These are phyloP conservation scores for Mucor lusitanicus DNA, from an alignment of 371 early-diverging fungal species.

Conservation along the genomic window DNA sequence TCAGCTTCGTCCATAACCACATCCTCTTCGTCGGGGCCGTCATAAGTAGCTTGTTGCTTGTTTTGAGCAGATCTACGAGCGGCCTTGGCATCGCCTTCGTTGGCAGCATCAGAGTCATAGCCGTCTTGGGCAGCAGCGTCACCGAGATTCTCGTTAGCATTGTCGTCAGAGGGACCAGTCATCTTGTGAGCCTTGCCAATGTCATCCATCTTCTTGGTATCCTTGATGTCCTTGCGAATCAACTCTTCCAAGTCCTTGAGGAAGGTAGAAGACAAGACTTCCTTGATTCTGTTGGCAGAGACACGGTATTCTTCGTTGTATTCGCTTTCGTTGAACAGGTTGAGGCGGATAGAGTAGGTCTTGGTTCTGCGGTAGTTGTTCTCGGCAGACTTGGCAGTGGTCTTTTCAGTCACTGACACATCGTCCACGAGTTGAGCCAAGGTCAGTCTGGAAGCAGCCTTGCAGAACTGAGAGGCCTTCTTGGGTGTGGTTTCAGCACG, in stretches of 20 bases:
- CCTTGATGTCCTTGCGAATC: constrained; percentile 60
- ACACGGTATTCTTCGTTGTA: constrained; percentile 82
- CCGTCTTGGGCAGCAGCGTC: constrained; percentile 33
- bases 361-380: constrained; percentile 60
- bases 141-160: constrained; percentile 58
- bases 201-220: constrained; percentile 51
- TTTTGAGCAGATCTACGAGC: constrained; percentile 57
- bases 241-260: constrained; percentile 72
- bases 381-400: constrained; percentile 50
- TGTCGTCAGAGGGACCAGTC: constrained; percentile 18
- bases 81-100: constrained; percentile 74
- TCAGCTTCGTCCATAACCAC: constrained; percentile 57
- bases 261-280: constrained; percentile 74
- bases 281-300: constrained; percentile 66
- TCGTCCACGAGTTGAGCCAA: constrained; percentile 84
- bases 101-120: constrained; percentile 56
- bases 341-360: constrained; percentile 77
- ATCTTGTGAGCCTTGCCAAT: constrained; percentile 44
- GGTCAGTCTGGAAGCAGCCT: constrained; percentile 66
- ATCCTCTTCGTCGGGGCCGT: constrained; percentile 67
- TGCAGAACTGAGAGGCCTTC: constrained; percentile 64
- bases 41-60: constrained; percentile 73
- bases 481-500: constrained; percentile 61
- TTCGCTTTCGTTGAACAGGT: constrained; percentile 81
- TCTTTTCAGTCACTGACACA: constrained; percentile 72